Conservation (phyloP, 345 rosid species). For the Brassica cretica region DNA sequence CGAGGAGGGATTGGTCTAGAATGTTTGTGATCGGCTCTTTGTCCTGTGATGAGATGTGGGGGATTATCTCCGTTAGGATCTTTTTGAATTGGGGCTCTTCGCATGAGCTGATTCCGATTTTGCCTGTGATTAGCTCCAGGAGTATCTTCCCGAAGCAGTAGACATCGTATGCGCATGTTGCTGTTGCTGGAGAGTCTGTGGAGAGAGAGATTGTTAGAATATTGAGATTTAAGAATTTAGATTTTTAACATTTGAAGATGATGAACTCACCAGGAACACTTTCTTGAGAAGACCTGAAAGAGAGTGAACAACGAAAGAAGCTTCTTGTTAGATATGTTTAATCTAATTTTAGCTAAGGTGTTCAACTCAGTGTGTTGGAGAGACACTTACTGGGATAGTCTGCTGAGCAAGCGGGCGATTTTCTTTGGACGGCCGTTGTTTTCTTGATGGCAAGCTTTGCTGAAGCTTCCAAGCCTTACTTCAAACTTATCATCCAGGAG, state of each 20-base stretch:
- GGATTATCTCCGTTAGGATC: conserved; percentile 57
- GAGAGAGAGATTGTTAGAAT: conserved; percentile 1
- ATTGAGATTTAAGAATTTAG: neutral
- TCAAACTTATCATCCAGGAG: conserved; percentile 93
- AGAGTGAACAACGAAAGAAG: neutral
- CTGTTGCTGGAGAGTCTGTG: conserved; percentile 48
- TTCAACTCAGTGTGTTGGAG: neutral
- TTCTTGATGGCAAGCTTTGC: conserved; percentile 63
- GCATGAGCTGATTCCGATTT: conserved; percentile 71
- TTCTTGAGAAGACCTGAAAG: conserved; percentile 34
- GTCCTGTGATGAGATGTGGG: conserved; percentile 60
- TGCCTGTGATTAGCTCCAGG: conserved; percentile 88
- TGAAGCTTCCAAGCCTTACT: conserved; percentile 91
- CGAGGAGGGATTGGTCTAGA: conserved; percentile 74
- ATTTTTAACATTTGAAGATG: neutral
- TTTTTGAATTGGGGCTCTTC: conserved; percentile 59
- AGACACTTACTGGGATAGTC: conserved; percentile 69
- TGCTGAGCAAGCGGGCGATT: conserved; percentile 58
- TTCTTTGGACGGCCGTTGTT: conserved; percentile 66
- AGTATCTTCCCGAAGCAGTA: conserved; percentile 91
- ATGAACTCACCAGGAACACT: conserved; percentile 30
- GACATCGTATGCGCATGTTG: conserved; percentile 73
- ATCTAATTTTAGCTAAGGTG: neutral
- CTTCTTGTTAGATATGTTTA: conserved; percentile 9
- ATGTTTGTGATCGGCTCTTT: conserved; percentile 74